Percentiles rank a stretch among this genome's conserved stretches.
Conservation (phyloP, 2,329 filamentous ascomycete genomes). For the Endothia cerciana region DNA sequence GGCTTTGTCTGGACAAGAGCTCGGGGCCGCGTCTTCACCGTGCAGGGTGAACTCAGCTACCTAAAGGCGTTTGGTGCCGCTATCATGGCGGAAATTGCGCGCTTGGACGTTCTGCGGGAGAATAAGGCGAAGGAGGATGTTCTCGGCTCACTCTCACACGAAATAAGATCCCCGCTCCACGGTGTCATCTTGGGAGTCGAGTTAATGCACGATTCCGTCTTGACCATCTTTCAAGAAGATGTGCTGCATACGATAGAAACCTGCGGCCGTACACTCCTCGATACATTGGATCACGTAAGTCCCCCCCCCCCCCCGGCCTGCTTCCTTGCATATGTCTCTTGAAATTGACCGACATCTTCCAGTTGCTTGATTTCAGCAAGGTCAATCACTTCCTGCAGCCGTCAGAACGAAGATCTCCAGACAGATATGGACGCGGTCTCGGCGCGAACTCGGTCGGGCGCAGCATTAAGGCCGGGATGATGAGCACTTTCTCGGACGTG, state of each 20-base stretch:
- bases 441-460: neutral
- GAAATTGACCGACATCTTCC: neutral
- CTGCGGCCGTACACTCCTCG: slow-evolving; percentile 52
- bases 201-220: slow-evolving; percentile 46
- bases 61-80: slow-evolving; percentile 53
- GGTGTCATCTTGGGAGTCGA: slow-evolving; percentile 59
- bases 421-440: neutral
- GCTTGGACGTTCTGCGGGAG: slow-evolving; percentile 46
- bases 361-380: slow-evolving; percentile 53
- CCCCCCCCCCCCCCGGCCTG: no score
- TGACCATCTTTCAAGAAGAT: slow-evolving; percentile 45
- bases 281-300: slow-evolving; percentile 50
- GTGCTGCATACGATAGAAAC: slow-evolving; percentile 52
- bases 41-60: slow-evolving; percentile 47
- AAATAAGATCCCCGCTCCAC: slow-evolving; percentile 59
- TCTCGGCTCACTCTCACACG: slow-evolving; percentile 60
- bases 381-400: slow-evolving; percentile 42
- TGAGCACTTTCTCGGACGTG: slow-evolving; percentile 37
- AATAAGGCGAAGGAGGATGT: slow-evolving; percentile 47
- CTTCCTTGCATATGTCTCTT: neutral
- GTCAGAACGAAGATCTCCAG: neutral
- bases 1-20: slow-evolving; percentile 22
- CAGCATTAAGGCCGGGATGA: slow-evolving; percentile 31
- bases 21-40: slow-evolving; percentile 28
- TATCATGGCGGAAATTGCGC: slow-evolving; percentile 59